Evolutionary conservation across 495 filamentous ascomycete species (phyloP), one percentile per base, ranked within the genome.

Genomic region (Penicillium desertorum): DNA sequence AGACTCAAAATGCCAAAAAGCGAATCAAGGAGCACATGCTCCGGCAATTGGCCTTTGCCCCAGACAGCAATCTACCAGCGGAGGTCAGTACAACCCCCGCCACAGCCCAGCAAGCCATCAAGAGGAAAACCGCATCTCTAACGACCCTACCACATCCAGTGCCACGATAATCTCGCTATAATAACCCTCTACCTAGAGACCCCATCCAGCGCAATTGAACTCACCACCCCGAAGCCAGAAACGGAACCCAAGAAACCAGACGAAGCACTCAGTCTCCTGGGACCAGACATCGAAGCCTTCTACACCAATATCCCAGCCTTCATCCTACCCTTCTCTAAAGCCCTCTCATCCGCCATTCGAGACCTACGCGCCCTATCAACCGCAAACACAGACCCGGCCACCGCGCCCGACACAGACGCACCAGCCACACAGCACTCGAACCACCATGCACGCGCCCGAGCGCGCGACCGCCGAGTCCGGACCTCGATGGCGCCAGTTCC

Each of bases 161-260:
- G 59, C 46, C 71, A 70, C n/a, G 71, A 78, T 47, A 64, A 64
- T 27, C 57, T 71, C 17, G 68, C 72, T 23, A 64, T 77, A 10
- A 69, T 73, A 54, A 59, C 69, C 1, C 56, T 78, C 6, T 78
- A 75, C 45, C 71, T 79, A 9, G 72, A 77, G 16, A 69, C 72
- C 7, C 62, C 69, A 5, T 45, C 63, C 29, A 47, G 48, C 34
- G 56, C 63, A 14, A 62, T 72, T 48, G 71, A 68, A 12, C 48
- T 56, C 27, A 56, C 69, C n/a, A 48, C 44, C 17, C 46, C 58
- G 11, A 43, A 29, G 3, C 53, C 54, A 59, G 60, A 66, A 27
- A 19, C 27, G 34, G 48, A 45, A 10, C 53, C 62, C 32, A 46
- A 57, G 25, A 20, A 46, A 36, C 51, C 49, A 23, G 59, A 62